Conservation (phyloP, 2,329 filamentous ascomycete genomes). For the Fusarium paranaense region DNA sequence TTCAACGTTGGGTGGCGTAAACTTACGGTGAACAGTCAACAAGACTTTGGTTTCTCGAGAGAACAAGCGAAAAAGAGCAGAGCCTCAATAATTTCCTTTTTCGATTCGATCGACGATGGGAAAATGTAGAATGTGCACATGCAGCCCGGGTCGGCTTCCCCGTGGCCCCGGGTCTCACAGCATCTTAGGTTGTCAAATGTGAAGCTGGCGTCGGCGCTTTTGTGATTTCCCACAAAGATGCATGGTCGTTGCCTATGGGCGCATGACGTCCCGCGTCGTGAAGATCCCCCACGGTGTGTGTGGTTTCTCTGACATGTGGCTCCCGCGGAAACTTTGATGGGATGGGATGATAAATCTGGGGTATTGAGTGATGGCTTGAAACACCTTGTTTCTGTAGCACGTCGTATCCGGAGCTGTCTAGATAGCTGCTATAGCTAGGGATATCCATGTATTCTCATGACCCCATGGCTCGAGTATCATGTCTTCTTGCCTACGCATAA, state of each 20-base stretch:
- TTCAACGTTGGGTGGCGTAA: not conserved
- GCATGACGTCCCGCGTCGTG: not conserved
- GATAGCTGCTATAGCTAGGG: not conserved
- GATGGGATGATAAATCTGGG: not conserved
- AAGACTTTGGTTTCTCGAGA: too few relatives aligned
- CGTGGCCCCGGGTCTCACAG: not conserved
- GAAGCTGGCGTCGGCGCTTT: not conserved
- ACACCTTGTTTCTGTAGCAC: not conserved
- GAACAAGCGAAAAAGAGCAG: not conserved
- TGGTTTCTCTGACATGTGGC: not conserved
- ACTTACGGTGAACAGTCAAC: not conserved
- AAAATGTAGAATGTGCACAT: not conserved
- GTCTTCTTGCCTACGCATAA: not conserved
- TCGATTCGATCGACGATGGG: not conserved
- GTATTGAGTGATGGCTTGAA: not conserved
- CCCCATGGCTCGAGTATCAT: not conserved
- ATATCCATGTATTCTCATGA: not conserved
- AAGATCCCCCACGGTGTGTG: not conserved
- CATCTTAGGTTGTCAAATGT: not conserved
- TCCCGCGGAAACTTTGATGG: not conserved
- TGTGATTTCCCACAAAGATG: not conserved
- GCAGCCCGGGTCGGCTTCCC: not conserved
- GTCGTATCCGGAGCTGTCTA: not conserved
- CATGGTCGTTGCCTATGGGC: not conserved
- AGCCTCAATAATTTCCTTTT: not conserved